These are phyloP conservation scores for Aspergillus ustus DNA, from an alignment of 2,329 filamentous ascomycete species.

Conservation along the genomic window DNA sequence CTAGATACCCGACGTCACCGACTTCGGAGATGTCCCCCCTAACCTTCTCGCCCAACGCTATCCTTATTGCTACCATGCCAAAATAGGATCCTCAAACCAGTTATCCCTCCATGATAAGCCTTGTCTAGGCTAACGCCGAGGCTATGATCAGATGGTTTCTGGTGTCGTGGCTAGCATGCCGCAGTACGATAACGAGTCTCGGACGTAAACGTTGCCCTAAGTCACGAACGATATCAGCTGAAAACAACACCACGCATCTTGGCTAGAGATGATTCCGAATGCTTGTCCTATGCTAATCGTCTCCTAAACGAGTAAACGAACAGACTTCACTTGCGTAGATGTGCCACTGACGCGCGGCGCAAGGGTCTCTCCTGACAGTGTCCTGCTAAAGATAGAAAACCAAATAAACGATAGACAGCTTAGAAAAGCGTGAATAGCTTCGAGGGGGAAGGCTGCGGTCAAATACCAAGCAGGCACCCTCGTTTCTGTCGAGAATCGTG, in stretches of 20 bases:
- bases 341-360: slow-evolving; percentile 5
- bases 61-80: background rate
- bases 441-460: slow-evolving; percentile 6
- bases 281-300: background rate
- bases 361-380: background rate
- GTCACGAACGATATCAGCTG: background rate
- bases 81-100: background rate
- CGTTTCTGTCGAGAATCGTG: background rate
- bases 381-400: slow-evolving; percentile 12
- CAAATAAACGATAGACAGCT: background rate
- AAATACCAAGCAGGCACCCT: slow-evolving; percentile 20
- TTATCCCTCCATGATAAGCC: background rate
- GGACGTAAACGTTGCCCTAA: background rate
- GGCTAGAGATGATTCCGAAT: background rate
- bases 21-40: background rate
- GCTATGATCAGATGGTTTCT: background rate
- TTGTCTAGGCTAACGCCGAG: background rate
- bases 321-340: background rate
- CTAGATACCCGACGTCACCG: slow-evolving; percentile 3
- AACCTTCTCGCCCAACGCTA: background rate
- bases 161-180: background rate
- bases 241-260: background rate
- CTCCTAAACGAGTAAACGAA: background rate
- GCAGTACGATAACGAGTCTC: background rate
- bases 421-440: background rate